Conservation (phyloP, 1,284 basidiomycete species). For the Tetrapyrgos nigripes region DNA sequence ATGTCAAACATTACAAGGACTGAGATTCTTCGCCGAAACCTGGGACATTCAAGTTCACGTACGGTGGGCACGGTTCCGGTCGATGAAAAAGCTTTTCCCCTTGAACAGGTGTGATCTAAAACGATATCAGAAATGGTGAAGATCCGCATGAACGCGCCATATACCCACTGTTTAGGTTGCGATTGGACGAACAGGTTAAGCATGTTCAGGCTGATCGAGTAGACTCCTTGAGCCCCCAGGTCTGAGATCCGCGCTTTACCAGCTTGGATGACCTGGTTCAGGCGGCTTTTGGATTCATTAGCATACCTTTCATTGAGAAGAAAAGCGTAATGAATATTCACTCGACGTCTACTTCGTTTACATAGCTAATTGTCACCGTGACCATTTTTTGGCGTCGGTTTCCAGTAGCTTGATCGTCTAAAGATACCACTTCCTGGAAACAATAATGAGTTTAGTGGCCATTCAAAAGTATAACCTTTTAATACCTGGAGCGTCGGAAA, state of each 20-base stretch:
- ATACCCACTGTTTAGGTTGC: constrained; percentile 33
- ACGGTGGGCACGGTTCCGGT: background rate
- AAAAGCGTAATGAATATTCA: constrained; percentile 11
- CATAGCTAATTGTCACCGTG: constrained; percentile 25
- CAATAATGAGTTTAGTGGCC: background rate
- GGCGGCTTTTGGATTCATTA: constrained; percentile 10
- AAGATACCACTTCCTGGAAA: constrained; percentile 32
- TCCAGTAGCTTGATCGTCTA: constrained; percentile 19
- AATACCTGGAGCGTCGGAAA: constrained; percentile 28
- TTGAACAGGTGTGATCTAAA: constrained; percentile 29
- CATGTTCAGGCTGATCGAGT: constrained; percentile 37
- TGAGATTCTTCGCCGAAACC: background rate
- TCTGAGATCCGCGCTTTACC: constrained; percentile 12
- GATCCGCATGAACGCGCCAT: no score
- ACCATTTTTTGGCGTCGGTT: constrained; percentile 23
- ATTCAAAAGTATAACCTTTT: no score
- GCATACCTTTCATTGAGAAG: constrained; percentile 9
- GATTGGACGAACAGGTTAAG: constrained; percentile 43
- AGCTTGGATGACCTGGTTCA: constrained; percentile 15
- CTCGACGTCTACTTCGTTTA: constrained; percentile 28
- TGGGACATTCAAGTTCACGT: no score
- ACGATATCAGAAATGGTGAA: background rate
- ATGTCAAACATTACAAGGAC: background rate
- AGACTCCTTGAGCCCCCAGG: constrained; percentile 19
- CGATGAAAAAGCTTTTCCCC: constrained; percentile 34